Conservation (phyloP, 2,329 filamentous ascomycete genomes). For the Alternaria brassicicola region DNA sequence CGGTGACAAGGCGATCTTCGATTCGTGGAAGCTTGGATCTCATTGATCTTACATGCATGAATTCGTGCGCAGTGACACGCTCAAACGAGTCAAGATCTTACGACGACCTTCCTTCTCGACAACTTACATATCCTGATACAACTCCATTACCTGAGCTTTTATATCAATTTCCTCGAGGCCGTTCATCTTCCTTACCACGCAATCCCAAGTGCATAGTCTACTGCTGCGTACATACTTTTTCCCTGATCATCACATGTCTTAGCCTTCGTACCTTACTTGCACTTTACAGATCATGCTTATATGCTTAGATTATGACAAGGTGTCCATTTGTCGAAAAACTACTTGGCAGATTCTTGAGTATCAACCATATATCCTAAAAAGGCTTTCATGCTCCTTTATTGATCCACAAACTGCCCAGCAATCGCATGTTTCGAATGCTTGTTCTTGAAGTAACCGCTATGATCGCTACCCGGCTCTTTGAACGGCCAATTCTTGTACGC, state of each 20-base stretch:
- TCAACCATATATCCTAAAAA: not conserved
- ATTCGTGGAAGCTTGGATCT: no score
- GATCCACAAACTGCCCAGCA: not conserved
- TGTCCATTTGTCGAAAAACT: not conserved
- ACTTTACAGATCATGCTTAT: not conserved
- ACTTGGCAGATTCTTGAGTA: not conserved
- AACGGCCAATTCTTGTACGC: constrained; percentile 48
- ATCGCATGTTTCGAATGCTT: not conserved
- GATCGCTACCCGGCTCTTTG: constrained; percentile 28
- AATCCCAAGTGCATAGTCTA: not conserved
- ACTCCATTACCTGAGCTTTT: no score
- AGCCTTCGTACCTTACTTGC: not conserved
- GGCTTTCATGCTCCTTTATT: not conserved
- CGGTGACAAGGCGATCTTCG: no score
- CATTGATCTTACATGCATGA: no score
- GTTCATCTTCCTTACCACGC: not conserved
- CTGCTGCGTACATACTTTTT: not conserved
- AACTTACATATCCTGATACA: no score
- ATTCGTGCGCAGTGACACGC: no score
- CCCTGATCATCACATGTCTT: not conserved
- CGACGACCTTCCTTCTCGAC: no score
- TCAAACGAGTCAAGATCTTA: no score
- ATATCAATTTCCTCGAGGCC: not conserved
- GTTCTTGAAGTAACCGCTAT: constrained; percentile 33
- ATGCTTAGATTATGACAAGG: not conserved